Evolutionary conservation across 495 filamentous ascomycete species (phyloP).

Genomic region (Aspergillus indologenus): DNA sequence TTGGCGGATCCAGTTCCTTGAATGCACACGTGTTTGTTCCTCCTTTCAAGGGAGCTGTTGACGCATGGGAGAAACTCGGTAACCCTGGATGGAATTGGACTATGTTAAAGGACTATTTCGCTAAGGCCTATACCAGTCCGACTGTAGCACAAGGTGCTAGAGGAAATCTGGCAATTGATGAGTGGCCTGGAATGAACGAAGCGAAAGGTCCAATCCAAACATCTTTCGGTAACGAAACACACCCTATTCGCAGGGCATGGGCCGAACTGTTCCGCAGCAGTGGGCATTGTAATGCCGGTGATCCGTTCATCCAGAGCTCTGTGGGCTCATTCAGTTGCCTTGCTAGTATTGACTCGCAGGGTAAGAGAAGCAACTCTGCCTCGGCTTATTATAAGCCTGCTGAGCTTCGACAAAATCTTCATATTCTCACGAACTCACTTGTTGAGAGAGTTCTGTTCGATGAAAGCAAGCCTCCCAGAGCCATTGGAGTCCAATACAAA

Average conservation of each 20-base stretch:
- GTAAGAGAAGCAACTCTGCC: constrained; percentile 10
- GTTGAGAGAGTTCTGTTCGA: constrained; percentile 8
- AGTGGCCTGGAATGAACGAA: constrained; percentile 8
- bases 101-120: constrained; percentile 10
- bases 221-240: constrained; percentile 6
- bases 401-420: constrained; percentile 9
- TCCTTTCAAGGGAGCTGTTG: constrained; percentile 7
- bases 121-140: constrained; percentile 4
- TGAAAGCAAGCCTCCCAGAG: constrained; percentile 8
- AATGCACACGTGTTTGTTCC: constrained; percentile 9
- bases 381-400: constrained; percentile 7
- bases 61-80: constrained; percentile 7
- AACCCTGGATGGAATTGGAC: constrained; percentile 9
- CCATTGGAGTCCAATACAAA: constrained; percentile 8
- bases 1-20: constrained; percentile 7
- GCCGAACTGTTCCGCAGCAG: constrained; percentile 9
- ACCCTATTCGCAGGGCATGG: constrained; percentile 8
- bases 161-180: constrained; percentile 6
- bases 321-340: constrained; percentile 8
- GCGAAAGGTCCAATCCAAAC: constrained; percentile 10
- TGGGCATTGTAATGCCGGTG: constrained; percentile 2
- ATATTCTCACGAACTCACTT: constrained; percentile 8
- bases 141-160: constrained; percentile 8
- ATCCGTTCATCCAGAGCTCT: constrained; percentile 8
- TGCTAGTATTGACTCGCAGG: constrained; percentile 4